Evolutionary conservation across 768 basidiomycete species (phyloP).

Genomic region (Boletus patriciae): DNA sequence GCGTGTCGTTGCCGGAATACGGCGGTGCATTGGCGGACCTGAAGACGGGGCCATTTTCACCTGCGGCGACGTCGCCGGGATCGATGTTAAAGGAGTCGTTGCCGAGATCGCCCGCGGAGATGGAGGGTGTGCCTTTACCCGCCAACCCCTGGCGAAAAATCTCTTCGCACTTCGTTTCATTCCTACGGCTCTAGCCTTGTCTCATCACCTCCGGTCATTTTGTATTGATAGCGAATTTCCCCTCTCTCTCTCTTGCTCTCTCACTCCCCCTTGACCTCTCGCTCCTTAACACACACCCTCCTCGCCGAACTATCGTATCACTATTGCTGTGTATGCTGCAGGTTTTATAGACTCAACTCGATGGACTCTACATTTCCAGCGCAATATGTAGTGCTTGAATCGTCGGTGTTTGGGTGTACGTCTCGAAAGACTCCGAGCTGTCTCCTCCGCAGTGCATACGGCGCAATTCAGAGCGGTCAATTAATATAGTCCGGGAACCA

Average conservation of each 20-base stretch:
- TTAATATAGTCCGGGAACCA: constrained; percentile 27
- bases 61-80: constrained; percentile 19
- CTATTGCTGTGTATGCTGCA: constrained; percentile 25
- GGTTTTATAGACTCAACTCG: constrained; percentile 21
- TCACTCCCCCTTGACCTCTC: constrained; percentile 11
- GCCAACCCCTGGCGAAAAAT: constrained; percentile 1
- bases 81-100: constrained; percentile 31
- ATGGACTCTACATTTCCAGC: constrained; percentile 32
- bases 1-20: constrained; percentile 43
- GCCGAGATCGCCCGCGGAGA: constrained; percentile 23
- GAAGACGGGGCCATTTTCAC: constrained; percentile 24
- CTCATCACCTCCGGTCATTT: constrained; percentile 4
- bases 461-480: too few relatives aligned
- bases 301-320: constrained; percentile 15
- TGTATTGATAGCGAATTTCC: constrained; percentile 30
- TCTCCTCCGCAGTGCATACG: too few relatives aligned
- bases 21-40: constrained; percentile 34
- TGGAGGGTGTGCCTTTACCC: constrained; percentile 15
- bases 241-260: constrained; percentile 18
- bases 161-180: background rate
- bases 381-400: background rate
- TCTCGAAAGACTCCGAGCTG: too few relatives aligned
- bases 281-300: constrained; percentile 7
- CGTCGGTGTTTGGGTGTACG: too few relatives aligned
- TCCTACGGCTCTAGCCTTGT: background rate